Evolutionary conservation across 331 rosid species (phyloP), one percentile per base, ranked within the genome.

Genomic region (Acacia concinna): DNA sequence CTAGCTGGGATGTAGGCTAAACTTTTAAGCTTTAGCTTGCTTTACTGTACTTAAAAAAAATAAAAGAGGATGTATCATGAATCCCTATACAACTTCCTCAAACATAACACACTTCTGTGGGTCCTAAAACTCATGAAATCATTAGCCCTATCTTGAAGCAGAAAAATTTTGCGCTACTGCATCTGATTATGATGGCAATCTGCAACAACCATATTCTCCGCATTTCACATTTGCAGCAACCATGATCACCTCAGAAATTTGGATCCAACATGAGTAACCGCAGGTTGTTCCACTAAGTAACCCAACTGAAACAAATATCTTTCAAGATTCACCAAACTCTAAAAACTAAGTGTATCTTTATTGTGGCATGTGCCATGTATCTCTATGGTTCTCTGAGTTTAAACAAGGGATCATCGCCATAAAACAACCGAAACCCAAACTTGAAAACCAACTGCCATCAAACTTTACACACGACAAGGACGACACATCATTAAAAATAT

Each of bases 301-400:
- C 17, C 31, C 72, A 28, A 1, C 68, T 15, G 2, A 63, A 64
- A 35, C 12, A 69, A 69, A 44, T 20, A 44, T 44, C 57, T 70
- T 68, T 18, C 20, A 14, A 21, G 38, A 34, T 44, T 27, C 25
- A 27, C 32, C 52, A 64, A 40, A 63, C 74, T 63, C 73, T 64
- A 21, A 31, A 64, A 32, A 54, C 68, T 15, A 68, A 6, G 25
- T n/a, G 68, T 38, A 60, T 57, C 66, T 43, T 47, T 21, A 23
- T 13, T 67, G 74, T 47, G 32, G 27, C 25, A 44, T 13, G 30
- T 40, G 20, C 67, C 40, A 23, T n/a, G n/a, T n/a, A n/a, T 64
- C 79, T 72, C 71, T 18, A 56, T 78, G 38, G 52, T 46, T 65
- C 67, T 52, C 38, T 20, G 23, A 44, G 59, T 76, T 65, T 66